phyloP scores from a whole-genome alignment of 805 yeast species.

The Candida anglica region DNA sequence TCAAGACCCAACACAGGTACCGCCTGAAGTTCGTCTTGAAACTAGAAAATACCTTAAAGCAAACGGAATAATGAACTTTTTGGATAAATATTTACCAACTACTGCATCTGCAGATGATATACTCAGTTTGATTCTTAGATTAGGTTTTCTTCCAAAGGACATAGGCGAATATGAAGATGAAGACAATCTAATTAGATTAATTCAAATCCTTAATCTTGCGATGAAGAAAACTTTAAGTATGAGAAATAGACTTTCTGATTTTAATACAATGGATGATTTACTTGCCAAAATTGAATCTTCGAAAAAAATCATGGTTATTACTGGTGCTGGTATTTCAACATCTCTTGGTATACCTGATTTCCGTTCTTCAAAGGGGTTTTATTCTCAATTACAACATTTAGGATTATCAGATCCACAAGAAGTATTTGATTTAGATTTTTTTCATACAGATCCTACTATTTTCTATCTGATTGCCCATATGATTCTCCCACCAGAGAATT shows the following conservation, averaged over 20 bases:
- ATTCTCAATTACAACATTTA: slow-evolving; percentile 45
- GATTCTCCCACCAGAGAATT: slow-evolving; percentile 38
- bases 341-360: slow-evolving; percentile 44
- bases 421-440: slow-evolving; percentile 37
- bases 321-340: slow-evolving; percentile 46
- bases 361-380: slow-evolving; percentile 58
- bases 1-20: slow-evolving; percentile 3
- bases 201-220: slow-evolving; percentile 56
- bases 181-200: slow-evolving; percentile 41
- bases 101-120: slow-evolving; percentile 58
- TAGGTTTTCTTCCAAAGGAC: slow-evolving; percentile 55
- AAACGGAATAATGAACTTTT: slow-evolving; percentile 57
- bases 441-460: slow-evolving; percentile 33
- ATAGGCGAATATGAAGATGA: slow-evolving; percentile 32
- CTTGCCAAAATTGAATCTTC: slow-evolving; percentile 51
- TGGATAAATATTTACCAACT: slow-evolving; percentile 58
- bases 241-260: slow-evolving; percentile 51
- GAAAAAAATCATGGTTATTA: slow-evolving; percentile 34
- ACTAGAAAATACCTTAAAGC: slow-evolving; percentile 48
- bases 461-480: slow-evolving; percentile 42
- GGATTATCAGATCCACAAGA: slow-evolving; percentile 43
- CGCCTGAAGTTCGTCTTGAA: slow-evolving; percentile 12
- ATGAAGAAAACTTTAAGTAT: slow-evolving; percentile 57
- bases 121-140: slow-evolving; percentile 48
- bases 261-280: slow-evolving; percentile 58